Conservation (phyloP, 768 basidiomycete genomes). For the Serendipita vermifera region DNA sequence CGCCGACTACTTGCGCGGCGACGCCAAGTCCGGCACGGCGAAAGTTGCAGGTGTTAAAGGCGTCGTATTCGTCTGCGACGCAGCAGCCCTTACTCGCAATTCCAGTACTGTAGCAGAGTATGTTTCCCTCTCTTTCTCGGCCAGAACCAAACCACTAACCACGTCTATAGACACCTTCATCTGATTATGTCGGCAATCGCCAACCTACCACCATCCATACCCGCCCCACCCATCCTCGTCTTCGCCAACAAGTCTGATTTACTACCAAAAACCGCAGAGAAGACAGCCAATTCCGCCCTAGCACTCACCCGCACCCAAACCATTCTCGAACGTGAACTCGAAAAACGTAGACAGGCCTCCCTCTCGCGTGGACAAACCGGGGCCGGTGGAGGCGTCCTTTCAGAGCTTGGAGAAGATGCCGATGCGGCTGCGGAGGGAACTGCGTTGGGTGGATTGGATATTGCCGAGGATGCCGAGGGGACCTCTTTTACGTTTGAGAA, state of each 20-base stretch:
- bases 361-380: too few relatives aligned
- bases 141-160: too few relatives aligned
- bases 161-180: constrained; percentile 49
- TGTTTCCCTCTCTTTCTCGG: too few relatives aligned
- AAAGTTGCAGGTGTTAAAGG: constrained; percentile 32
- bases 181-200: constrained; percentile 53
- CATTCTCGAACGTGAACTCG: constrained; percentile 73
- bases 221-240: constrained; percentile 46
- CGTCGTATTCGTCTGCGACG: constrained; percentile 68
- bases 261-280: constrained; percentile 39
- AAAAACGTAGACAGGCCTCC: constrained; percentile 42
- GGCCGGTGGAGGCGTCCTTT: constrained; percentile 52
- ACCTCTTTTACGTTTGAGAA: constrained; percentile 57
- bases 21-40: neutral
- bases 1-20: constrained; percentile 42
- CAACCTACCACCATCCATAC: constrained; percentile 58
- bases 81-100: constrained; percentile 64
- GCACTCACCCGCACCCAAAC: constrained; percentile 60
- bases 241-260: constrained; percentile 70
- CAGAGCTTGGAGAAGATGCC: constrained; percentile 44
- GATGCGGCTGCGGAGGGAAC: constrained; percentile 27
- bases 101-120: constrained; percentile 68
- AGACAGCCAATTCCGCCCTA: constrained; percentile 29
- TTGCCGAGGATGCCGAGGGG: constrained; percentile 34
- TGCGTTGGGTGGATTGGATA: constrained; percentile 69